A percentile compares a stretch with the other conserved stretches of the same genome.
phyloP scores from a whole-genome alignment of 2,329 filamentous ascomycete species.

The Exophiala oligosperma region DNA sequence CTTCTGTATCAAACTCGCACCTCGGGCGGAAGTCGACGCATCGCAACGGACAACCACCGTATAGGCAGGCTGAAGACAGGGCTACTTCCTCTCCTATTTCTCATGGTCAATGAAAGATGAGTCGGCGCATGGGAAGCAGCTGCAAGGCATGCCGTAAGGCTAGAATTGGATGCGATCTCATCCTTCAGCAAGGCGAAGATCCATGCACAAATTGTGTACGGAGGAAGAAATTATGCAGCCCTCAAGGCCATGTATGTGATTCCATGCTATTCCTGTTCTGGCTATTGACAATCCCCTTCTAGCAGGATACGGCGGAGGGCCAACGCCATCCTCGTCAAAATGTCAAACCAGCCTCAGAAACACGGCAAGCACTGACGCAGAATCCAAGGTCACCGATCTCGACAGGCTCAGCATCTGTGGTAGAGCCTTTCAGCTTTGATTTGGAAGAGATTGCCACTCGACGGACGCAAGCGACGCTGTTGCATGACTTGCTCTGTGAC shows the following conservation, averaged over 20 bases:
- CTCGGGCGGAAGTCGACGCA: too few species aligned
- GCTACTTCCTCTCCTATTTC: too few species aligned
- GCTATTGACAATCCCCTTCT: background rate
- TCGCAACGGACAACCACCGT: too few species aligned
- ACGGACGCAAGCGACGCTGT: background rate
- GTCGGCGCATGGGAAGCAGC: conserved; percentile 7
- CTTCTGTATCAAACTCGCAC: too few species aligned
- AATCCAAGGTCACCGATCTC: background rate
- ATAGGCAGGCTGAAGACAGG: too few species aligned
- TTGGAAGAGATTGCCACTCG: background rate
- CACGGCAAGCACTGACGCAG: background rate
- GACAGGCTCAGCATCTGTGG: background rate
- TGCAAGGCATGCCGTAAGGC: conserved; percentile 14
- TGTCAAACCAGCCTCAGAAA: background rate
- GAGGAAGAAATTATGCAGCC: conserved; percentile 3
- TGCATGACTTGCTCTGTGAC: conserved; percentile 12
- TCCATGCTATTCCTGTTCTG: background rate
- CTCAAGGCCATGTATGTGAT: background rate
- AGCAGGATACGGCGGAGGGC: background rate
- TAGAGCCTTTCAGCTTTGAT: background rate
- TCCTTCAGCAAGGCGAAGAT: background rate
- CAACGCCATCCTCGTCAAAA: background rate
- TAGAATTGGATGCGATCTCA: conserved; percentile 12
- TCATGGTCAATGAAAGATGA: background rate
- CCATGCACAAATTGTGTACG: conserved; percentile 14